A percentile compares a stretch with the other conserved stretches of the same genome.
phyloP scores from a whole-genome alignment of 768 basidiomycete genomes.

The Kondoa subrosea region DNA sequence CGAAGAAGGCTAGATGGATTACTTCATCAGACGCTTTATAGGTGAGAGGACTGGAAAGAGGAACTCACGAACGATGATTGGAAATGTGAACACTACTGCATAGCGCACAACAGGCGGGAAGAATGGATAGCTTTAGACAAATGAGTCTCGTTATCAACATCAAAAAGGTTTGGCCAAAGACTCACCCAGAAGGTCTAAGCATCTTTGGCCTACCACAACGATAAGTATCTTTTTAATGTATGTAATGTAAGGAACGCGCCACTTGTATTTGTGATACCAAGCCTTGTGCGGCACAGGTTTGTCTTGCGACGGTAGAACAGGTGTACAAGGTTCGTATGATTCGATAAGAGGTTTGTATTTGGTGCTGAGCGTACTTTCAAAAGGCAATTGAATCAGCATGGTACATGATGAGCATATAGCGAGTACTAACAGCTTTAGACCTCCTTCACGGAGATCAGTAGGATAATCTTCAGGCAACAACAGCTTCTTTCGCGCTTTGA shows the following conservation, averaged over 20 bases:
- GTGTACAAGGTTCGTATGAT: background rate
- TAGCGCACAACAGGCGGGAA: conserved; percentile 10
- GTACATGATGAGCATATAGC: conserved; percentile 11
- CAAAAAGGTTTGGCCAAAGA: background rate
- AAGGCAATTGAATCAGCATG: background rate
- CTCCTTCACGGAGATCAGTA: conserved; percentile 4
- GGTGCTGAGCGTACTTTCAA: background rate
- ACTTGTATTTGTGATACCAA: background rate
- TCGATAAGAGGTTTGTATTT: background rate
- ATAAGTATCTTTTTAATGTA: no score
- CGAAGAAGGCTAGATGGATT: conserved; percentile 10
- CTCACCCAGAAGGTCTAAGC: background rate
- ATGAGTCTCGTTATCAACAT: background rate
- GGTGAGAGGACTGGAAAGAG: background rate
- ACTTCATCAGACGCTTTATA: conserved; percentile 10
- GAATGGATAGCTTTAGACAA: conserved; percentile 6
- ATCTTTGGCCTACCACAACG: background rate
- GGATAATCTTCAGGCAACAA: conserved; percentile 7
- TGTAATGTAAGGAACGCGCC: no score
- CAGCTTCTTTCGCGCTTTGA: background rate
- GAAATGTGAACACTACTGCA: conserved; percentile 8
- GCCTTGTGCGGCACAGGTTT: background rate
- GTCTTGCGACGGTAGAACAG: background rate
- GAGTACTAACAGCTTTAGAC: background rate
- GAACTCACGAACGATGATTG: conserved; percentile 10